phyloP scores from a whole-genome alignment of 768 basidiomycete genomes.

The Neoboletus brunneissimus region DNA sequence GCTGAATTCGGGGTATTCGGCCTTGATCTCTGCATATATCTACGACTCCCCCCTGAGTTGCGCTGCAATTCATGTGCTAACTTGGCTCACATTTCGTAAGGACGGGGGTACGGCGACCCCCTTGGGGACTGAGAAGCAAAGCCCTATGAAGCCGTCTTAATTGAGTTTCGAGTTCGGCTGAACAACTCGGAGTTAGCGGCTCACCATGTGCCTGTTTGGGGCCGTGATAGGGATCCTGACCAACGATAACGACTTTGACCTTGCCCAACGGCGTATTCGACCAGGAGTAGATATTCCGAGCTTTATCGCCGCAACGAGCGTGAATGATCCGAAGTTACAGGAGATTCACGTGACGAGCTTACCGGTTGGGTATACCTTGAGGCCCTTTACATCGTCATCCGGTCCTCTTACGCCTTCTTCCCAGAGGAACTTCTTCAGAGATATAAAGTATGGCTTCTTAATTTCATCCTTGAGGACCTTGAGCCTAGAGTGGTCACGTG shows the following conservation, averaged over 20 bases:
- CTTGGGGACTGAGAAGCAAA: constrained; percentile 86
- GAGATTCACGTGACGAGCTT: constrained; percentile 31
- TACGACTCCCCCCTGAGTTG: constrained; percentile 31
- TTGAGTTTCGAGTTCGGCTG: constrained; percentile 10
- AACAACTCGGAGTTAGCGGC: constrained; percentile 13
- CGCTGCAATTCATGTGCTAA: constrained; percentile 1
- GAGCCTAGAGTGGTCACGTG: constrained; percentile 47
- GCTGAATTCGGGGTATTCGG: constrained; percentile 77
- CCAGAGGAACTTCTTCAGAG: constrained; percentile 68
- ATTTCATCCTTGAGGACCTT: constrained; percentile 73
- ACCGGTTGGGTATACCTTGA: constrained; percentile 81
- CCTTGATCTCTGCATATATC: constrained; percentile 87
- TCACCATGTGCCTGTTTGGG: constrained; percentile 81
- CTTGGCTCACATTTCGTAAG: constrained; percentile 63
- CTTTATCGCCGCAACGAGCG: constrained; percentile 37
- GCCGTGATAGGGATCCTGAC: constrained; percentile 87
- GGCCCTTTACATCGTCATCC: constrained; percentile 41
- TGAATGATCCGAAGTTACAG: constrained; percentile 2
- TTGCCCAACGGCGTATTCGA: constrained; percentile 82
- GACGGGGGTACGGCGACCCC: constrained; percentile 79
- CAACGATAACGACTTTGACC: constrained; percentile 85
- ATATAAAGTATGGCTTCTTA: constrained; percentile 71
- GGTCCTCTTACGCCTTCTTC: constrained; percentile 57
- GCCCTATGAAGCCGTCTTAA: constrained; percentile 43
- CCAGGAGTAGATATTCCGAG: constrained; percentile 88